Evolutionary conservation across 2,329 filamentous ascomycete species (phyloP).

Genomic region (Fusarium vanettenii): DNA sequence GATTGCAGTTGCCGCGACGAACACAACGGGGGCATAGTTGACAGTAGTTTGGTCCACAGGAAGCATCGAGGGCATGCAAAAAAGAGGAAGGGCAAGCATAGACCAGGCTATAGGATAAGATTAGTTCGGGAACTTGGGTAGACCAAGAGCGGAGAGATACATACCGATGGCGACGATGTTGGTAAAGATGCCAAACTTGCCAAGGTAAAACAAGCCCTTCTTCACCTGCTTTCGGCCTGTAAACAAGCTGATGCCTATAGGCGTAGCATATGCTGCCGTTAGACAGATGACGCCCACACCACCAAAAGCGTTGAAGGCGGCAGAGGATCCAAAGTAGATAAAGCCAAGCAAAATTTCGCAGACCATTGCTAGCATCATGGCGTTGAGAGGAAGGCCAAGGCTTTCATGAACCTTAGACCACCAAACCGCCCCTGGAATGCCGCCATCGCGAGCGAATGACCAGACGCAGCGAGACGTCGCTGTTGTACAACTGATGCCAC

Average conservation of each 20-base stretch:
- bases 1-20: conserved; percentile 7
- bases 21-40: conserved; percentile 20
- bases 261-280: conserved; percentile 15
- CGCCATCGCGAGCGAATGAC: conserved; percentile 18
- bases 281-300: conserved; percentile 12
- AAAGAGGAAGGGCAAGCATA: conserved; percentile 13
- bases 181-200: not conserved
- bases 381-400: conserved; percentile 10
- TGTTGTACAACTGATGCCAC: conserved; percentile 18
- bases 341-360: conserved; percentile 5
- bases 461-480: conserved; percentile 16
- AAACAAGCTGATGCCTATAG: conserved; percentile 5
- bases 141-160: not conserved
- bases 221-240: conserved; percentile 11
- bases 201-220: conserved; percentile 5
- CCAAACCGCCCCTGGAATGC: conserved; percentile 5
- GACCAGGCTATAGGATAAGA: conserved; percentile 6
- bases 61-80: conserved; percentile 19
- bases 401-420: conserved; percentile 9
- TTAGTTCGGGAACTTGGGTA: not conserved
- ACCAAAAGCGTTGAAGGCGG: conserved; percentile 12
- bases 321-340: conserved; percentile 16
- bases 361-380: conserved; percentile 17
- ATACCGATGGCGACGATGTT: conserved; percentile 14
- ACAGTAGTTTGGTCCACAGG: conserved; percentile 1